These are phyloP conservation scores for Neurospora sp. DNA, from an alignment of 495 filamentous ascomycete species.

Conservation along the genomic window DNA sequence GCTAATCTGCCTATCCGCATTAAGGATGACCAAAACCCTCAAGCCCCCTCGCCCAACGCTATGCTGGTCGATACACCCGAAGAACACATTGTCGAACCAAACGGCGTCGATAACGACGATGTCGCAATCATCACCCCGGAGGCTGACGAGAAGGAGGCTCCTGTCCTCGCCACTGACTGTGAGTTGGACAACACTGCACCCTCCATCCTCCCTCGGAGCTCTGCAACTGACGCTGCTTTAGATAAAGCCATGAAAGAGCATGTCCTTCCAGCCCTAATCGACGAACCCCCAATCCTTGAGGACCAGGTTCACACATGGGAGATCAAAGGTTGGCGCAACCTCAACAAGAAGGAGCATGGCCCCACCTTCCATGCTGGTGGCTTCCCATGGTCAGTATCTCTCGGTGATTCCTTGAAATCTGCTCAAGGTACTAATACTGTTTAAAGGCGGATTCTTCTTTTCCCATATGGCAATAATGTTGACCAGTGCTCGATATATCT, in stretches of 20 bases:
- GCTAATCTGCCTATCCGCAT: conserved; percentile 19
- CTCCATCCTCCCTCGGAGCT: neutral
- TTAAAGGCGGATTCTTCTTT: conserved; percentile 81
- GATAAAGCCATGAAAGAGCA: conserved; percentile 75
- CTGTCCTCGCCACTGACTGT: conserved; percentile 58
- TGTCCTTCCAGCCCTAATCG: conserved; percentile 50
- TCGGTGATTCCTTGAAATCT: neutral
- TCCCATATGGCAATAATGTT: conserved; percentile 86
- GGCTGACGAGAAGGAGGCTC: conserved; percentile 30
- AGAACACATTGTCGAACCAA: conserved; percentile 48
- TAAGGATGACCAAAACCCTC: conserved; percentile 28
- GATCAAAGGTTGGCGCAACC: conserved; percentile 66
- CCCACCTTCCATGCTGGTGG: conserved; percentile 80
- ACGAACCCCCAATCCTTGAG: conserved; percentile 63
- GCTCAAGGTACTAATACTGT: conserved; percentile 12
- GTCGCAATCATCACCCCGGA: conserved; percentile 73
- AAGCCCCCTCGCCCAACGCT: conserved; percentile 36
- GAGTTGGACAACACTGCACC: conserved; percentile 23
- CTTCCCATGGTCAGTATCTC: conserved; percentile 63
- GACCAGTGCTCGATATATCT: conserved; percentile 92
- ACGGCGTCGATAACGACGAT: conserved; percentile 67
- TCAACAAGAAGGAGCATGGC: conserved; percentile 71
- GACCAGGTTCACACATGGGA: conserved; percentile 75
- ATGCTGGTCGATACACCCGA: conserved; percentile 67
- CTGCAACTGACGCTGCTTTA: conserved; percentile 29